phyloP scores from a whole-genome alignment of 2,329 filamentous ascomycete genomes.

The Trichoderma sp. region DNA sequence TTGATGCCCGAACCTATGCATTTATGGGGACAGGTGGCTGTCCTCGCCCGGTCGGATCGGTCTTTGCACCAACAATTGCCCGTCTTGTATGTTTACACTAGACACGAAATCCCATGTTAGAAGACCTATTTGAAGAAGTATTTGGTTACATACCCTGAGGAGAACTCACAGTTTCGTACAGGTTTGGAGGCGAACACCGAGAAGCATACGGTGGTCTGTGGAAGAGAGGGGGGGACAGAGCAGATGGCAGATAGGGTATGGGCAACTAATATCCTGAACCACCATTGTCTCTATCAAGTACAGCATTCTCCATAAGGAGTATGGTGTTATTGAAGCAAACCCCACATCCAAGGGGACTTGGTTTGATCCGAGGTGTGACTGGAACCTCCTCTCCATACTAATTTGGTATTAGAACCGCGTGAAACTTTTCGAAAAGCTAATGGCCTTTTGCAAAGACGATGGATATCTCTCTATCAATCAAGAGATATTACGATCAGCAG shows the following conservation, averaged over 20 bases:
- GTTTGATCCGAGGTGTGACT: not conserved
- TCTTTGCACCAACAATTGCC: not conserved
- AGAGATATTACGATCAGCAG: fast-evolving
- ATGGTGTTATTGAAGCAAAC: not conserved
- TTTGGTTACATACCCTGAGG: not conserved
- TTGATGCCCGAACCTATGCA: not conserved
- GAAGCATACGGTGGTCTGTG: not conserved
- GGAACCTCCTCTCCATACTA: not conserved
- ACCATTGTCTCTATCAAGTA: not conserved
- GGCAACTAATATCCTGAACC: not conserved
- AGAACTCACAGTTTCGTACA: not conserved
- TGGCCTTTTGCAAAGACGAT: not conserved
- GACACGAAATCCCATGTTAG: not conserved
- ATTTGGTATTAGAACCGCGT: not conserved
- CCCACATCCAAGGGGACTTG: not conserved
- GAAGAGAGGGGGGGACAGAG: not conserved
- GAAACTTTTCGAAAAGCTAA: not conserved
- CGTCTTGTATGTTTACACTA: not conserved
- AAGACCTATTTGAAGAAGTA: not conserved
- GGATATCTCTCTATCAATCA: not conserved
- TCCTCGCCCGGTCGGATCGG: not conserved
- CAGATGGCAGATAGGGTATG: not conserved
- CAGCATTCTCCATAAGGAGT: not conserved
- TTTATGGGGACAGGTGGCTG: not conserved
- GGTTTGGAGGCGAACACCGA: not conserved